Conservation (phyloP, 371 early-diverging fungal species). For the Entomophthora muscae region DNA sequence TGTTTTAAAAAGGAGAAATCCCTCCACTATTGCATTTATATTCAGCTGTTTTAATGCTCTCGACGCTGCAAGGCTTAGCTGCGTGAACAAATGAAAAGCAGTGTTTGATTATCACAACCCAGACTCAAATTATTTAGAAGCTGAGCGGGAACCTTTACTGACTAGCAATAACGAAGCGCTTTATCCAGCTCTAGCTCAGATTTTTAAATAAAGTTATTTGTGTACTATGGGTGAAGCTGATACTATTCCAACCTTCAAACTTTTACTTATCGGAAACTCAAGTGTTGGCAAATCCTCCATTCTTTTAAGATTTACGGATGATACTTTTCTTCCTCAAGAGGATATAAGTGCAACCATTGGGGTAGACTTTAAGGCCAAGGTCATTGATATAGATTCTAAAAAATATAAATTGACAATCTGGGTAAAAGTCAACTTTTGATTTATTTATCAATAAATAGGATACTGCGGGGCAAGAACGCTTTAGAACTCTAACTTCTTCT, state of each 20-base stretch:
- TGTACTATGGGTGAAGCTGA: constrained; percentile 9
- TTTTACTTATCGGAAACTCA: constrained; percentile 96
- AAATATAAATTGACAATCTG: constrained; percentile 96
- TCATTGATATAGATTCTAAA: constrained; percentile 72
- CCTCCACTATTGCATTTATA: too few relatives aligned
- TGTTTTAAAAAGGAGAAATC: too few relatives aligned
- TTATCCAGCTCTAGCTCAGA: too few relatives aligned
- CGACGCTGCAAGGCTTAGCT: too few relatives aligned
- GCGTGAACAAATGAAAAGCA: too few relatives aligned
- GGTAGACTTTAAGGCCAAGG: constrained; percentile 99
- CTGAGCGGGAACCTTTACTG: too few relatives aligned
- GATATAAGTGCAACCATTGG: constrained; percentile 94
- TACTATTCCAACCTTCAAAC: constrained; percentile 66
- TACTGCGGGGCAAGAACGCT: constrained; percentile 99
- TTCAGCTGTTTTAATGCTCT: too few relatives aligned
- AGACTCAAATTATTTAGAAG: too few relatives aligned
- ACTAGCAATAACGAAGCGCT: too few relatives aligned
- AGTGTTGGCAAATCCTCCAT: constrained; percentile 98
- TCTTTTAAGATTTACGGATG: constrained; percentile 94
- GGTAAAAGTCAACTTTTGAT: constrained; percentile 25
- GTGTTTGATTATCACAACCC: too few relatives aligned
- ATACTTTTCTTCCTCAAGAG: constrained; percentile 83
- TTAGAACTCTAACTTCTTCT: constrained; percentile 96
- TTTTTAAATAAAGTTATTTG: not conserved
- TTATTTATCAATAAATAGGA: constrained; percentile 48